Conservation (phyloP, 129 eudicot species). For the Kitagawia praeruptora region DNA sequence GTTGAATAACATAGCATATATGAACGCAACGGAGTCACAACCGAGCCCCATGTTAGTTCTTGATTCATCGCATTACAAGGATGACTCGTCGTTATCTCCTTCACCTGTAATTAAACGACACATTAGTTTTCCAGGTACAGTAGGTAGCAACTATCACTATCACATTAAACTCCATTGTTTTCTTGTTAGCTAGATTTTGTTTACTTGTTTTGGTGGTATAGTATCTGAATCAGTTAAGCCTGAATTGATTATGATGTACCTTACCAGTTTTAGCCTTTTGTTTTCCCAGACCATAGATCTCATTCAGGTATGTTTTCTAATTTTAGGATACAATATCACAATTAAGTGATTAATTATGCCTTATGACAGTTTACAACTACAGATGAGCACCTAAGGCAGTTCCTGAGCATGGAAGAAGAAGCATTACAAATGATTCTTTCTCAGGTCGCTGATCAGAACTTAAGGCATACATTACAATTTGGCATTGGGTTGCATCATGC, state of each 20-base stretch:
- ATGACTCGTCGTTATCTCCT: slow-evolving; percentile 57
- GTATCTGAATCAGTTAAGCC: neutral
- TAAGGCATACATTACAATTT: too few relatives aligned
- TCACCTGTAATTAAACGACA: slow-evolving; percentile 50
- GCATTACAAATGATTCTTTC: too few relatives aligned
- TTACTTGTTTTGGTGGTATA: neutral
- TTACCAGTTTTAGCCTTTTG: neutral
- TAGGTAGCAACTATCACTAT: neutral
- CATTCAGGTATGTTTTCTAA: too few relatives aligned
- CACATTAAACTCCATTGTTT: neutral
- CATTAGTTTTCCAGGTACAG: slow-evolving; percentile 66
- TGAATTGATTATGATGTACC: neutral
- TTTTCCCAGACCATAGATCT: neutral
- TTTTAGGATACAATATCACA: too few relatives aligned
- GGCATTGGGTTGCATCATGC: too few relatives aligned
- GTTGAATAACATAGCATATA: slow-evolving; percentile 63
- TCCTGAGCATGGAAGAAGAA: too few relatives aligned
- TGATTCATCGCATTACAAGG: slow-evolving; percentile 71
- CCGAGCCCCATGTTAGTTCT: slow-evolving; percentile 98
- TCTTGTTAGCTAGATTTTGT: slow-evolving; percentile 6
- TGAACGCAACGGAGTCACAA: slow-evolving; percentile 48
- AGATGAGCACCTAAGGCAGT: too few relatives aligned
- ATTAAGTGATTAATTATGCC: too few relatives aligned
- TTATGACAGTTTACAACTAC: too few relatives aligned
- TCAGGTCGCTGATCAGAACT: too few relatives aligned